phyloP scores from a whole-genome alignment of 306 rosid species.

The Carpinus viminea region DNA sequence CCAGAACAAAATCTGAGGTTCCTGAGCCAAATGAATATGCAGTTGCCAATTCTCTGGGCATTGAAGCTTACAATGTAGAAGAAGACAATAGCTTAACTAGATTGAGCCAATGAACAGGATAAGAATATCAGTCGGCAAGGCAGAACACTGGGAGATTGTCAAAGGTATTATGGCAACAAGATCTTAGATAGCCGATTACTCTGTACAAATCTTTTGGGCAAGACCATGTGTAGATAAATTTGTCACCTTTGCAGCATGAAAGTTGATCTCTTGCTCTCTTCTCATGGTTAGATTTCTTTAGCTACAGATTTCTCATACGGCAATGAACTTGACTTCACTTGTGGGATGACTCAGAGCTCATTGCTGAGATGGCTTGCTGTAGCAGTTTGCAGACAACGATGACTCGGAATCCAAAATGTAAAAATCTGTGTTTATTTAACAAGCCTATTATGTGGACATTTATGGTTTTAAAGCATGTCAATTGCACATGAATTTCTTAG shows the following conservation, averaged over 20 bases:
- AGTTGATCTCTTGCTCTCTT: not conserved
- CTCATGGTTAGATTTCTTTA: not conserved
- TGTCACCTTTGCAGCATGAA: not conserved
- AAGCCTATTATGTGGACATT: not conserved
- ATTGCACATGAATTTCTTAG: too few species aligned
- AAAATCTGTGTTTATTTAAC: not conserved
- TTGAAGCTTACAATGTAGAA: not conserved
- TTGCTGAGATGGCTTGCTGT: not conserved
- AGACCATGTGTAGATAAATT: conserved; percentile 1
- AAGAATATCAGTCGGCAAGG: not conserved
- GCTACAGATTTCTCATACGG: not conserved
- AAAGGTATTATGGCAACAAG: not conserved
- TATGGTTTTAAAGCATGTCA: not conserved
- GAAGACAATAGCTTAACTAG: conserved; percentile 6
- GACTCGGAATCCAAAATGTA: not conserved
- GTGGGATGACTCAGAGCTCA: not conserved
- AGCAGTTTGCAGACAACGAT: not conserved
- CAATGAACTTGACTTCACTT: not conserved
- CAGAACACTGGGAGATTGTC: not conserved
- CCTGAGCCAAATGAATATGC: conserved; percentile 1
- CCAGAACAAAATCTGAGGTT: conserved; percentile 27
- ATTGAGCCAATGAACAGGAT: not conserved
- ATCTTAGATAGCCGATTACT: not conserved
- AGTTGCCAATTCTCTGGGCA: not conserved
- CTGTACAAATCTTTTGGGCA: not conserved